Conservation (phyloP, 345 rosid species). For the Pistacia vera region DNA sequence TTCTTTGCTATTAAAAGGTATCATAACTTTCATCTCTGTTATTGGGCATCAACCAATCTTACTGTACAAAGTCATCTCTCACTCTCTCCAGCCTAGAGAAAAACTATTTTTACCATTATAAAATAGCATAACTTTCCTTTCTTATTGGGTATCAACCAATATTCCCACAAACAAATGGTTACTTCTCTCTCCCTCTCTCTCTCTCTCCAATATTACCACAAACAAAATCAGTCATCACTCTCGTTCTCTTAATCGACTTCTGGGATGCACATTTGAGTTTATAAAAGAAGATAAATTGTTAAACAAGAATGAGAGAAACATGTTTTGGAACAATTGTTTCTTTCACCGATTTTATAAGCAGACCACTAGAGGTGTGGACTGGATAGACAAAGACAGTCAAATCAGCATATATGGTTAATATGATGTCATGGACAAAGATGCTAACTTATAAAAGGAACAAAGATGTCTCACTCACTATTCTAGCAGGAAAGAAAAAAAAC, state of each 20-base stretch:
- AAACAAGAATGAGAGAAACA: not conserved
- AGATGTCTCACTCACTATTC: not conserved
- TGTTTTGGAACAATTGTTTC: not conserved
- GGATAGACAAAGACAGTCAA: not conserved
- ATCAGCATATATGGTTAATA: not conserved
- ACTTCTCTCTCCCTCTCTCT: not conserved
- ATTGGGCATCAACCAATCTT: not conserved
- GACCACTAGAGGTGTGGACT: not conserved
- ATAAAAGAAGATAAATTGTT: not conserved
- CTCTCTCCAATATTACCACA: not conserved
- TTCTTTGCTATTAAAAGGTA: not conserved
- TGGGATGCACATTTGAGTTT: not conserved
- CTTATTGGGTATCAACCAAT: not conserved
- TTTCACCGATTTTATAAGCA: not conserved
- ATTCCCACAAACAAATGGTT: not conserved
- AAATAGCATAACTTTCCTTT: not conserved
- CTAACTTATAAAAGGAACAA: not conserved
- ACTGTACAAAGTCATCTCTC: not conserved
- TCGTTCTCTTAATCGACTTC: not conserved
- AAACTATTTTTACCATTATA: not conserved
- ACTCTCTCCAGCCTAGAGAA: not conserved
- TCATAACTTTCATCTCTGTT: not conserved
- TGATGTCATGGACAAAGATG: not conserved
- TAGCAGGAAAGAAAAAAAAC: not conserved
- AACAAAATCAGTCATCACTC: not conserved